A percentile compares a stretch with the other conserved stretches of the same genome.
These are phyloP conservation scores for Isoetes taiwanensis DNA, from an alignment of 75 land plant genomes.

Conservation along the genomic window DNA sequence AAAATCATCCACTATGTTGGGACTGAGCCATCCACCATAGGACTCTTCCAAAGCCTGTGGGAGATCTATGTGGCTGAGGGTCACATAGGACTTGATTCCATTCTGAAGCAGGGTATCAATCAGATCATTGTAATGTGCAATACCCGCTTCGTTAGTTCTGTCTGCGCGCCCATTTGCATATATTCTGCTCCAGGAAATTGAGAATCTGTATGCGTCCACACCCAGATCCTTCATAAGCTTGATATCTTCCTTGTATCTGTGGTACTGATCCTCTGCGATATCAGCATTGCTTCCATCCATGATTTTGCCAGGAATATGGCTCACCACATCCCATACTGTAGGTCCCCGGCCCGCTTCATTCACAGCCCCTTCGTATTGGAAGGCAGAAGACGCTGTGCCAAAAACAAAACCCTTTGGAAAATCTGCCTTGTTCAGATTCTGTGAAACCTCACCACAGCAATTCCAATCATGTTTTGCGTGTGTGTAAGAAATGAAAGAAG, in stretches of 20 bases:
- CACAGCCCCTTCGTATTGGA: not conserved
- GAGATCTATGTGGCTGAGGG: not conserved
- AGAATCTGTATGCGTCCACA: constrained; percentile 2
- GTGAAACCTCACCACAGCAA: no score
- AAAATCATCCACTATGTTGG: constrained; percentile 8
- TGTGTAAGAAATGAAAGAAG: no score
- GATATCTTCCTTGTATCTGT: constrained; percentile 2
- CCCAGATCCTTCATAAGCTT: not conserved
- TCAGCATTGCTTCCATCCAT: not conserved
- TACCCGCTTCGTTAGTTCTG: not conserved
- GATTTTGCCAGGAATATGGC: not conserved
- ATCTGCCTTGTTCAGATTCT: not conserved
- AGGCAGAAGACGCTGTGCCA: not conserved
- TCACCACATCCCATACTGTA: not conserved
- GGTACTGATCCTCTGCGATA: not conserved
- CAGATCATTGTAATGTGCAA: not conserved
- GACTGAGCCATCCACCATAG: not conserved
- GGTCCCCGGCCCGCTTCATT: not conserved
- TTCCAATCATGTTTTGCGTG: no score
- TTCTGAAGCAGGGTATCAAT: not conserved
- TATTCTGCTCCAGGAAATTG: not conserved
- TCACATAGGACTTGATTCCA: not conserved
- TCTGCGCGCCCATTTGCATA: not conserved
- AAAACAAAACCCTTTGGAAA: constrained; percentile 2
- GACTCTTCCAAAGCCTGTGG: not conserved